Conservation (phyloP, 2,329 filamentous ascomycete genomes). For the Ophiostoma montium region DNA sequence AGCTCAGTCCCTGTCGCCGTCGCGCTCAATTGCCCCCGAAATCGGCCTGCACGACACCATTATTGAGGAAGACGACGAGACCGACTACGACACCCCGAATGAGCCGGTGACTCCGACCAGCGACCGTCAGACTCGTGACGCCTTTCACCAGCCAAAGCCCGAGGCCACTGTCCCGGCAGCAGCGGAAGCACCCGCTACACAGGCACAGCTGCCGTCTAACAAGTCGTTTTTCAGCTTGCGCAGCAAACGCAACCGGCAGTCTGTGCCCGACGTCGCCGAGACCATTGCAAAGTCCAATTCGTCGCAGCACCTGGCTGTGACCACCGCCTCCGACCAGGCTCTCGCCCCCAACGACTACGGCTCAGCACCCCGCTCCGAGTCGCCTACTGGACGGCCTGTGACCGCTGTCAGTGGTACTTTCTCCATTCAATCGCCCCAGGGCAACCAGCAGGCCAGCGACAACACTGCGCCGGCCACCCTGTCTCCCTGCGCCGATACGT, state of each 20-base stretch:
- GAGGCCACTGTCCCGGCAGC: neutral
- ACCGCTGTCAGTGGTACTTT: constrained; percentile 12
- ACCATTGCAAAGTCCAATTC: neutral
- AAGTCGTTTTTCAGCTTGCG: neutral
- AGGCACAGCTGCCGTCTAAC: neutral
- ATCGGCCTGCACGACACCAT: constrained; percentile 36
- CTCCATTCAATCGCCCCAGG: constrained; percentile 4
- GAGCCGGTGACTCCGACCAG: constrained; percentile 50
- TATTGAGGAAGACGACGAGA: constrained; percentile 44
- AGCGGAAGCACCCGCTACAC: neutral
- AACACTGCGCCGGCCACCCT: neutral
- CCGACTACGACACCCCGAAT: constrained; percentile 42
- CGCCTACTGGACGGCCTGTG: constrained; percentile 1
- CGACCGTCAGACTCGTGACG: constrained; percentile 38
- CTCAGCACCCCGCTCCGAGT: neutral
- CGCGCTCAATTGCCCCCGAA: constrained; percentile 28
- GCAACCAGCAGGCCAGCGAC: neutral
- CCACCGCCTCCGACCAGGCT: neutral
- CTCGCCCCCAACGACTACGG: neutral
- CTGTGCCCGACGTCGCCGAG: neutral
- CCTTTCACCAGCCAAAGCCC: neutral
- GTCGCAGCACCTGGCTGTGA: neutral
- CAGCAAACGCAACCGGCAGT: neutral
- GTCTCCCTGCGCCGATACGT: neutral
- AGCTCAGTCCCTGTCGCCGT: constrained; percentile 26